Evolutionary conservation across 2,329 filamentous ascomycete genomes (phyloP).

Genomic region (Fusarium sp.): DNA sequence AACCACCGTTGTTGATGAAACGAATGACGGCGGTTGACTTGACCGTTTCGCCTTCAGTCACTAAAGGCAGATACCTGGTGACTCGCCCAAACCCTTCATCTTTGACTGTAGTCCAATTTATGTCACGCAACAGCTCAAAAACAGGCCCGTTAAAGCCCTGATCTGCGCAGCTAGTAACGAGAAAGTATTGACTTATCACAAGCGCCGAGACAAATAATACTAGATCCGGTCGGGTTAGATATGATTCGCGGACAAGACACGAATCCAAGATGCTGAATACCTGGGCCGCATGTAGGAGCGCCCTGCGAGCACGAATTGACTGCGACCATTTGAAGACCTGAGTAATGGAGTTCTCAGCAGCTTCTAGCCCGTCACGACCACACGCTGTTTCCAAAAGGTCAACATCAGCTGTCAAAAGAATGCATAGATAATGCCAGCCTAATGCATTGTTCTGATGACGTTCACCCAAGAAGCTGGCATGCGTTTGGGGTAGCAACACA

Average conservation of each 20-base stretch:
- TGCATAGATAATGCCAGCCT: constrained; percentile 17
- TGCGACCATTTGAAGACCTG: constrained; percentile 2
- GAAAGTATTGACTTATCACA: constrained; percentile 16
- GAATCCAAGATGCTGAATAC: constrained; percentile 15
- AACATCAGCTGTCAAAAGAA: constrained; percentile 3
- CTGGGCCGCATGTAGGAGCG: constrained; percentile 10
- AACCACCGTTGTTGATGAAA: not conserved
- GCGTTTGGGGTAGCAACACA: not conserved
- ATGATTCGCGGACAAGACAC: constrained; percentile 6
- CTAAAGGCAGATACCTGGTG: not conserved
- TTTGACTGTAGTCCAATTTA: not conserved
- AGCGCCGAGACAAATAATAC: constrained; percentile 16
- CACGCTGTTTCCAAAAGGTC: constrained; percentile 9
- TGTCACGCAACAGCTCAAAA: not conserved
- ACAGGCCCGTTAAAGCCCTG: not conserved
- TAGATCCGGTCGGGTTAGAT: constrained; percentile 11
- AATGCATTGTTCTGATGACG: constrained; percentile 4
- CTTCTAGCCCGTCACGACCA: constrained; percentile 6
- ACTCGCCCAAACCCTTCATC: not conserved
- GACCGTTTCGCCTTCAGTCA: not conserved
- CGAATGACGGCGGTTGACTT: not conserved
- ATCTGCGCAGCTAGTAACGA: not conserved
- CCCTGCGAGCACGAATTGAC: constrained; percentile 7
- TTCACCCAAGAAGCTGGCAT: not conserved
- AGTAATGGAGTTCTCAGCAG: not conserved